Evolutionary conservation across 441 rosid species (phyloP).

Genomic region (Kokia cookei): DNA sequence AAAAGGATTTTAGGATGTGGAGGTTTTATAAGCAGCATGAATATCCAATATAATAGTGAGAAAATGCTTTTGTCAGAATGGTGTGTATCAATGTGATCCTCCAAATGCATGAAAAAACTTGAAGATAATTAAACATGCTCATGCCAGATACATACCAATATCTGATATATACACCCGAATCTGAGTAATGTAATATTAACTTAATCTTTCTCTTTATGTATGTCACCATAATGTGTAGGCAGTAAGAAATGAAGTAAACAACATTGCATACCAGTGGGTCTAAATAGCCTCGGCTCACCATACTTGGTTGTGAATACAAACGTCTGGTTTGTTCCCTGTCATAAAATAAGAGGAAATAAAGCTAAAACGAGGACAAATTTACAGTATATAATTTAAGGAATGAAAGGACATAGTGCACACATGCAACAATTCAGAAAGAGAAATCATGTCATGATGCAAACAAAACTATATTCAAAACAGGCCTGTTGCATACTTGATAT

Average conservation of each 20-base stretch:
- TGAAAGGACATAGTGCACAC: not conserved
- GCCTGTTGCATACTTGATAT: conserved; percentile 55
- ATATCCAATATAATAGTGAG: too few species aligned
- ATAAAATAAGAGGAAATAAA: conserved; percentile 11
- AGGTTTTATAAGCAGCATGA: too few species aligned
- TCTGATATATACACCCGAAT: not conserved
- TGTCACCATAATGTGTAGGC: not conserved
- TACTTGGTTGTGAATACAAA: conserved; percentile 88
- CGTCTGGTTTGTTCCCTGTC: conserved; percentile 74
- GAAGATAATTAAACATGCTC: not conserved
- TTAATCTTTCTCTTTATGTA: not conserved
- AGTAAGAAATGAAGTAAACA: not conserved
- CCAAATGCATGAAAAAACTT: not conserved
- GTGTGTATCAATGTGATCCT: too few species aligned
- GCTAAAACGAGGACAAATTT: not conserved
- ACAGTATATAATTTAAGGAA: not conserved
- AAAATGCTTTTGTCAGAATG: too few species aligned
- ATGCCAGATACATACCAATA: not conserved
- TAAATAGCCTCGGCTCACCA: conserved; percentile 88
- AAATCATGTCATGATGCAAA: not conserved
- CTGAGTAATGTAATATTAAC: not conserved
- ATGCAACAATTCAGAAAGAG: not conserved
- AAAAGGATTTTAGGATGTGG: not conserved
- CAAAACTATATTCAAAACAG: not conserved
- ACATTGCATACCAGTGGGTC: conserved; percentile 70